Base-by-base conservation (phyloP, 331 rosid genomes). In the Pyrus hybrid region DNA sequence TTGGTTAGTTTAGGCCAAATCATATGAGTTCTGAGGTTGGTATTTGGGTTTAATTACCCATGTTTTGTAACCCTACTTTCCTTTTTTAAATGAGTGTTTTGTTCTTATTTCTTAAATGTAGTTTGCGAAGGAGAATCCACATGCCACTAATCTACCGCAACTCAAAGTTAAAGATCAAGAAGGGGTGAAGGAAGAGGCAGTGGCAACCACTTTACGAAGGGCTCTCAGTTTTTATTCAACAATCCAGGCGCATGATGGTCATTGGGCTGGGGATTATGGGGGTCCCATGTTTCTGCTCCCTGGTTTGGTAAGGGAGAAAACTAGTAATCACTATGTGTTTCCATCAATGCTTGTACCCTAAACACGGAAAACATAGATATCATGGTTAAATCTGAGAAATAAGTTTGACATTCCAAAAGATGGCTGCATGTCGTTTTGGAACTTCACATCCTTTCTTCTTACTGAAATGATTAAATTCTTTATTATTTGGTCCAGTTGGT, bases 221-320 rank as follows among this genome's bases (percentile, higher is more conserved):
- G 76, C 79, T 17, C n/a, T 82, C 28, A 73, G 49, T 68, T 82
- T 77, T 68, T 73, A 82, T 68, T 82, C 85, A 16, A 82, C 85
- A 35, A 77, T 82, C 54, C 82, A 82, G 72, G 85, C 79, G 13
- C 69, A 82, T 28, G 82, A 77, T 43, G 82, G 81, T n/a, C 82
- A 68, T 35, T 82, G 85, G 85, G 73, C 85, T 18, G 82, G 85
- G 53, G 81, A 82, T 54, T 82, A 82, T 67, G 85, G 85, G 14
- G 85, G 85, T 53, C 73, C 82, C 6, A 82, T 82, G 79, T 82
- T 82, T 73, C 76, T 82, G 56, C 53, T 77, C 37, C 85, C 85
- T 53, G 85, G 82, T 68, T 68, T 82, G 85, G 85, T 82, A 67
- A 62, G 73, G 32, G 49, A 13, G 63, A 63, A 63, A 26, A 30